Conservation (phyloP, 2,329 filamentous ascomycete genomes). For the Cephalotrichum gorgonifer region DNA sequence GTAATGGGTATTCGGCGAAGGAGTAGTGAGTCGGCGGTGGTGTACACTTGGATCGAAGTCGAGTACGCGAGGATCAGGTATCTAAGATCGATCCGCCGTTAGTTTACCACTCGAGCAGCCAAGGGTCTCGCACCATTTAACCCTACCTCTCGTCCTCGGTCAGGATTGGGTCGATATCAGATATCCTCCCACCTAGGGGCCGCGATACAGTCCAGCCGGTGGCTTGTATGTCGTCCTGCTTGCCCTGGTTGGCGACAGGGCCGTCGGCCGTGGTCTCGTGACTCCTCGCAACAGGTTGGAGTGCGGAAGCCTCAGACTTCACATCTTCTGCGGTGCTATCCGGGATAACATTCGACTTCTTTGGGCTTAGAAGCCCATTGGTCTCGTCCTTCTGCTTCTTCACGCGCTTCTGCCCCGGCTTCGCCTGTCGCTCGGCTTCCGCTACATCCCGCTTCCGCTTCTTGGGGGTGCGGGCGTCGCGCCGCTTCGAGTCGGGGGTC, state of each 20-base stretch:
- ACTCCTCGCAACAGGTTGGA: background rate
- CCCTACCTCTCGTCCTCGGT: conserved; percentile 41
- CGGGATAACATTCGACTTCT: background rate
- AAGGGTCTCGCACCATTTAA: background rate
- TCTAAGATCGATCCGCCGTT: conserved; percentile 31
- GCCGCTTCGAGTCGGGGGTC: conserved; percentile 18
- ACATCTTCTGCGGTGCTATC: background rate
- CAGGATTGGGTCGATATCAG: conserved; percentile 54
- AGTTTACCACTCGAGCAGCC: background rate
- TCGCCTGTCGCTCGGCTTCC: conserved; percentile 23
- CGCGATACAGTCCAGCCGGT: conserved; percentile 50
- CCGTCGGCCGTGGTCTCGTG: background rate
- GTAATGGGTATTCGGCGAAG: conserved; percentile 56
- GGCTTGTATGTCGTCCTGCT: conserved; percentile 2
- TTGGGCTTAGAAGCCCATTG: conserved; percentile 11
- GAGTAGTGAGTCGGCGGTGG: conserved; percentile 69
- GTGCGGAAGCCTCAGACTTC: background rate
- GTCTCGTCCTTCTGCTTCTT: conserved; percentile 18
- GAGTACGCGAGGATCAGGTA: conserved; percentile 67
- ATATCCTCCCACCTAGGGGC: conserved; percentile 55
- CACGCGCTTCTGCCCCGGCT: conserved; percentile 28
- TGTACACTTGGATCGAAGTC: conserved; percentile 70
- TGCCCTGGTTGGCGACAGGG: background rate
- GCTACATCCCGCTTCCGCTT: conserved; percentile 36
- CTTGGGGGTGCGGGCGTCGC: conserved; percentile 27